Evolutionary conservation across 768 basidiomycete species (phyloP).

Genomic region (Tricholoma furcatifolium): DNA sequence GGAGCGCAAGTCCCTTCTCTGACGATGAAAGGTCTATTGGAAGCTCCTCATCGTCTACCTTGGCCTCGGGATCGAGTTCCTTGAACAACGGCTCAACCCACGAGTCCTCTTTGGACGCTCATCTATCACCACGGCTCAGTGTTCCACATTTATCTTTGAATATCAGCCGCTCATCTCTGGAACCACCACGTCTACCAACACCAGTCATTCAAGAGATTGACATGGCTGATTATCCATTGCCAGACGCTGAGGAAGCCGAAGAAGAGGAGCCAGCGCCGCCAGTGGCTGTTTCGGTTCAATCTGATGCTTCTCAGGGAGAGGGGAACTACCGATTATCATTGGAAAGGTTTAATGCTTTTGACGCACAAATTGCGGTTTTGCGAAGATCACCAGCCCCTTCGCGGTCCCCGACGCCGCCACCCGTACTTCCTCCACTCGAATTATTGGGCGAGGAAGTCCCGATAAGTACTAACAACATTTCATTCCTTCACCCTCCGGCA

Average conservation of each 20-base stretch:
- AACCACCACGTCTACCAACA: slow-evolving; percentile 40
- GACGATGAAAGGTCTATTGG: slow-evolving; percentile 33
- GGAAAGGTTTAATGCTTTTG: slow-evolving; percentile 54
- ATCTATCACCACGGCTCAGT: slow-evolving; percentile 16
- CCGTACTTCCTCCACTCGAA: slow-evolving; percentile 35
- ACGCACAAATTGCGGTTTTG: slow-evolving; percentile 50
- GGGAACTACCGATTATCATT: slow-evolving; percentile 43
- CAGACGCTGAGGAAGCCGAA: slow-evolving; percentile 12
- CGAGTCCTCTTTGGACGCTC: slow-evolving; percentile 6
- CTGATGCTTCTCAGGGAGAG: slow-evolving; percentile 20
- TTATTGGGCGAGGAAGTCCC: slow-evolving; percentile 19
- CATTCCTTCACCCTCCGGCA: slow-evolving; percentile 24
- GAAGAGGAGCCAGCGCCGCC: slow-evolving; percentile 15
- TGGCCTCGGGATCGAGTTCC: slow-evolving; percentile 26
- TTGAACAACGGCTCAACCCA: slow-evolving; percentile 10
- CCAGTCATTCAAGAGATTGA: slow-evolving; percentile 50
- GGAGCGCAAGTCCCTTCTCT: slow-evolving; percentile 50
- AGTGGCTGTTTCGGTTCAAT: slow-evolving; percentile 2
- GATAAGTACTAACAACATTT: slow-evolving; percentile 15
- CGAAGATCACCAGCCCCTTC: slow-evolving; percentile 36
- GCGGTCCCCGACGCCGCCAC: slow-evolving; percentile 28
- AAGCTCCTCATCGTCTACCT: slow-evolving; percentile 35
- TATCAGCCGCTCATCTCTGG: slow-evolving; percentile 15
- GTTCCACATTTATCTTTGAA: slow-evolving; percentile 20
- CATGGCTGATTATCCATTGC: slow-evolving; percentile 42